Conservation (phyloP, 2,329 filamentous ascomycete species). For the Diaporthe citri region DNA sequence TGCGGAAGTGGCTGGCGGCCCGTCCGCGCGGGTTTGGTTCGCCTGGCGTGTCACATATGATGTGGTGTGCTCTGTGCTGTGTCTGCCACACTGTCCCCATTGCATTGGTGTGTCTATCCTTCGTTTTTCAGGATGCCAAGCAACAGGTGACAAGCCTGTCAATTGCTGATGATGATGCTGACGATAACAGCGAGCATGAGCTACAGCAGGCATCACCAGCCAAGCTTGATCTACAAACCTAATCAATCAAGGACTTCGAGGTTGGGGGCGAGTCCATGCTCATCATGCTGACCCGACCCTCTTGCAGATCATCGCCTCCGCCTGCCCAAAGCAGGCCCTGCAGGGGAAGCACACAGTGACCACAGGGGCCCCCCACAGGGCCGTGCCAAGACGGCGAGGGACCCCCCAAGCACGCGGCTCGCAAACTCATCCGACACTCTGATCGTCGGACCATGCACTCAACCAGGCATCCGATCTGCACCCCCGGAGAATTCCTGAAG, state of each 20-base stretch:
- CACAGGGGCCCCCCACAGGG: background rate
- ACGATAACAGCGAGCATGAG: background rate
- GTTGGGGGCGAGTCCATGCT: constrained; percentile 13
- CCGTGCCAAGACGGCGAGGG: constrained; percentile 6
- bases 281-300: background rate
- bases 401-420: constrained; percentile 7
- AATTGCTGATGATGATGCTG: background rate
- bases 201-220: constrained; percentile 4
- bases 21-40: constrained; percentile 1
- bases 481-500: constrained; percentile 22
- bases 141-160: background rate
- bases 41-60: constrained; percentile 1
- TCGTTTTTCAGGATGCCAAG: background rate
- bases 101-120: background rate
- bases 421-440: constrained; percentile 31
- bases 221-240: constrained; percentile 29
- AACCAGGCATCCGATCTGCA: background rate
- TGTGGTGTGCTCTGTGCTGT: background rate
- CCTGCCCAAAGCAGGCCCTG: background rate
- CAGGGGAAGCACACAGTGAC: background rate
- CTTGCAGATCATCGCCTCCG: constrained; percentile 18
- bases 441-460: constrained; percentile 34
- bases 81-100: too few relatives aligned
- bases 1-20: constrained; percentile 30
- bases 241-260: constrained; percentile 1